These are phyloP conservation scores for Citrullus colocynthis DNA, from an alignment of 306 rosid species.

Conservation along the genomic window DNA sequence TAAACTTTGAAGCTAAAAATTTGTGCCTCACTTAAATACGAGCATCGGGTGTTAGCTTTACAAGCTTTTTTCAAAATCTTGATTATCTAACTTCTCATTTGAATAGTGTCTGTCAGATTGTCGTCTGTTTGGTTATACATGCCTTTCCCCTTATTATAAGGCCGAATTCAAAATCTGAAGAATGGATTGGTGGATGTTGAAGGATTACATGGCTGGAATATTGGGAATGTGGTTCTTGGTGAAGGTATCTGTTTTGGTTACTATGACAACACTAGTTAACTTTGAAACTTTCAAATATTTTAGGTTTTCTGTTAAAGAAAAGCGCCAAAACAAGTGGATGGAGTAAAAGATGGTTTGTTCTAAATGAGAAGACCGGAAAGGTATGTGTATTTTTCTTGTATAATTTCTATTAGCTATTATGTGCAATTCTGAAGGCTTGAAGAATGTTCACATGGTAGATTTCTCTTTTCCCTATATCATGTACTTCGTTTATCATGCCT, in stretches of 20 bases:
- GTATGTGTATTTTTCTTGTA: slow-evolving; percentile 23
- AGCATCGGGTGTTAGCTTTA: background rate
- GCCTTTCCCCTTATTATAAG: background rate
- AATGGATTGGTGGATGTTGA: background rate
- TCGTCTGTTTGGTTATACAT: background rate
- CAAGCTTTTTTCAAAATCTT: background rate
- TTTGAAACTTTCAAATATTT: background rate
- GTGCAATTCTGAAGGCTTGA: background rate
- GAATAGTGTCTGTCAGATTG: background rate
- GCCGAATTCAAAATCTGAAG: background rate
- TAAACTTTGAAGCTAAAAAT: background rate
- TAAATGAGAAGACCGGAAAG: slow-evolving; percentile 94
- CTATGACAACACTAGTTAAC: background rate
- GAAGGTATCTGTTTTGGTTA: background rate
- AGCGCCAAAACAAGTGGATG: slow-evolving; percentile 87
- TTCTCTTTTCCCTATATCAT: background rate
- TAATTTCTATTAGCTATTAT: background rate
- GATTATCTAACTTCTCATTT: background rate
- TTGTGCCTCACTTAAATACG: background rate
- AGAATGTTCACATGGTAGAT: background rate
- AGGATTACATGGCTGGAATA: background rate
- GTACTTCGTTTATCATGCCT: background rate
- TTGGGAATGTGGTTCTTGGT: background rate
- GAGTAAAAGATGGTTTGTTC: slow-evolving; percentile 95
- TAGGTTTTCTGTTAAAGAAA: slow-evolving; percentile 81